Conservation (phyloP, 2,329 filamentous ascomycete species). For the Coniochaeta sp. region DNA sequence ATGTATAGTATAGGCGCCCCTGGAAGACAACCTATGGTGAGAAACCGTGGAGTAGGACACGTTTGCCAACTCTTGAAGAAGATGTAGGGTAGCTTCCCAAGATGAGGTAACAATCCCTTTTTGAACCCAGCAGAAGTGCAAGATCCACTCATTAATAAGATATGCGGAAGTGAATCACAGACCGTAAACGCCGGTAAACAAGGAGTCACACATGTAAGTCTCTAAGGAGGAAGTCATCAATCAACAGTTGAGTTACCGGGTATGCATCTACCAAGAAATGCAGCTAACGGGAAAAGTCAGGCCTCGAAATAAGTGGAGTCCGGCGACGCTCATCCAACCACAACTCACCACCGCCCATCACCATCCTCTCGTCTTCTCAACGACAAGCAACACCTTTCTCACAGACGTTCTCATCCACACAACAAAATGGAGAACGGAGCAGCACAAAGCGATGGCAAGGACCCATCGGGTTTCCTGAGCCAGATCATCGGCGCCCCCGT, state of each 20-base stretch:
- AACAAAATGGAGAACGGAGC: constrained; percentile 69
- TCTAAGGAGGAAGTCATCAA: not conserved
- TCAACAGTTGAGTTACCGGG: too few relatives aligned
- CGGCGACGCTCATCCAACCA: not conserved
- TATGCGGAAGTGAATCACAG: too few relatives aligned
- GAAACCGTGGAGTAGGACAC: too few relatives aligned
- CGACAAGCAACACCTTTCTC: not conserved
- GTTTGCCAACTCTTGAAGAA: too few relatives aligned
- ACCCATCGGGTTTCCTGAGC: constrained; percentile 86
- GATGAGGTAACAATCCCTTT: too few relatives aligned
- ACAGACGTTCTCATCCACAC: not conserved
- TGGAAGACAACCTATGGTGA: too few relatives aligned
- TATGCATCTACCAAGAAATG: not conserved
- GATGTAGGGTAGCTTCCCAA: too few relatives aligned
- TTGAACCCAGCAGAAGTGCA: too few relatives aligned
- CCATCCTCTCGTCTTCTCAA: not conserved
- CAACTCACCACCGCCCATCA: not conserved
- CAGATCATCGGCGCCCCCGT: constrained; percentile 93
- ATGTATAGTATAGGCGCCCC: too few relatives aligned
- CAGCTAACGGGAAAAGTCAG: not conserved
- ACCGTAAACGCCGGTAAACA: too few relatives aligned
- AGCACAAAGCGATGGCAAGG: constrained; percentile 66
- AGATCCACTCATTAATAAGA: too few relatives aligned
- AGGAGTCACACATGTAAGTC: not conserved
- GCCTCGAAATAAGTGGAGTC: not conserved